These are phyloP conservation scores for Coccomyxa sp. DNA, from an alignment of 139 green algal genomes.

Conservation along the genomic window DNA sequence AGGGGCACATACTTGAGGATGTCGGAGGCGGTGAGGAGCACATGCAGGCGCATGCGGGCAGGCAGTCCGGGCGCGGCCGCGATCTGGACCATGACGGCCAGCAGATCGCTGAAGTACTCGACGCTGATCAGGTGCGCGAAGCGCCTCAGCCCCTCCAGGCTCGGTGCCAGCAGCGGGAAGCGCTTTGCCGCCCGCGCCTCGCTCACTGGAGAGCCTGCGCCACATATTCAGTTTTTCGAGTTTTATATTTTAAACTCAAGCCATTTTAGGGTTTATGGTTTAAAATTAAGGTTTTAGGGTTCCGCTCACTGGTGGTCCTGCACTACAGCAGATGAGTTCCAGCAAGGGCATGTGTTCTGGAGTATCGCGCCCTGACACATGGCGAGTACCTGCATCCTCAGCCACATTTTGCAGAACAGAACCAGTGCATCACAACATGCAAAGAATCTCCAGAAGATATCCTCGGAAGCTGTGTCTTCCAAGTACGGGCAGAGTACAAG, in stretches of 20 bases:
- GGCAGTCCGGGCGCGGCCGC: conserved; percentile 44
- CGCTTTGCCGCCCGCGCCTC: not conserved
- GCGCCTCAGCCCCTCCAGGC: conserved; percentile 53
- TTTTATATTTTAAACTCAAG: too few relatives aligned
- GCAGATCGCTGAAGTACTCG: conserved; percentile 75
- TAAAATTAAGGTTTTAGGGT: too few relatives aligned
- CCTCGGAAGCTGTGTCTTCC: too few relatives aligned
- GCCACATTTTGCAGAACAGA: too few relatives aligned
- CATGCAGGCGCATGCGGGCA: conserved; percentile 45
- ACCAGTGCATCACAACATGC: too few relatives aligned
- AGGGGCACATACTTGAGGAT: conserved; percentile 41
- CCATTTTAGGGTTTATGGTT: too few relatives aligned
- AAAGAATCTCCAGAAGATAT: too few relatives aligned
- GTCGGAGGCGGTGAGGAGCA: conserved; percentile 50
- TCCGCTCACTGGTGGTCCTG: conserved; percentile 11
- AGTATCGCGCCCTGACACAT: not conserved
- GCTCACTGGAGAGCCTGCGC: conserved; percentile 7
- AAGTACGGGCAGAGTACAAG: not conserved
- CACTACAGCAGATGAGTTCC: not conserved
- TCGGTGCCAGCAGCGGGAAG: conserved; percentile 67
- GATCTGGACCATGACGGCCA: conserved; percentile 49
- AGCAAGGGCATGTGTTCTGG: too few relatives aligned
- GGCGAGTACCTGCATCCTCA: not conserved
- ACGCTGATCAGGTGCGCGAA: conserved; percentile 76
- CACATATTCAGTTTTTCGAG: too few relatives aligned